Conservation (phyloP, 768 basidiomycete species). For the Mycena rosella region DNA sequence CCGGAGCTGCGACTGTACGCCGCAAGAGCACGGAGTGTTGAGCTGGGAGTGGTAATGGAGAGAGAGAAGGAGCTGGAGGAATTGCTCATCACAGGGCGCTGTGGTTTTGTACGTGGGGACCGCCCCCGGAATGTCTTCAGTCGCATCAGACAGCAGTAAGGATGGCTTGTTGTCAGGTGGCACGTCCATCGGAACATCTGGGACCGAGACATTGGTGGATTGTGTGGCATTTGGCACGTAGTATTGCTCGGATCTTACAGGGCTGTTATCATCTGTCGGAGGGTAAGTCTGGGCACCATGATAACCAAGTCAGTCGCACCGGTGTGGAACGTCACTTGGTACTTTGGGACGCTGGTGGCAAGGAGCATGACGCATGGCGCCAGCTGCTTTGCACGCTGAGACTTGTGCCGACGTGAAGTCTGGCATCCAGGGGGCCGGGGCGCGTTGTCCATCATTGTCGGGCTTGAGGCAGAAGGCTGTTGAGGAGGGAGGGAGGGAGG, state of each 20-base stretch:
- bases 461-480: too few relatives aligned
- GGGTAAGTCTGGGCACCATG: neutral
- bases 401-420: too few relatives aligned
- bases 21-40: neutral
- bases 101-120: neutral
- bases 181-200: neutral
- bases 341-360: neutral
- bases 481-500: too few relatives aligned
- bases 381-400: neutral
- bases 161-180: neutral
- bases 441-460: too few relatives aligned
- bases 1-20: neutral
- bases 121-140: neutral
- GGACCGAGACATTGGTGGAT: neutral
- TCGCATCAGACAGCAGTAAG: neutral
- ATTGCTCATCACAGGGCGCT: neutral
- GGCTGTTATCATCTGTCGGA: neutral
- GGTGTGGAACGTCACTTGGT: neutral
- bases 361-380: neutral
- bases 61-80: neutral
- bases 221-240: neutral
- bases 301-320: neutral
- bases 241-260: neutral
- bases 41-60: neutral
- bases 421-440: too few relatives aligned